phyloP scores from a whole-genome alignment of 257 asterid genomes.

The Hygrophila difformis region DNA sequence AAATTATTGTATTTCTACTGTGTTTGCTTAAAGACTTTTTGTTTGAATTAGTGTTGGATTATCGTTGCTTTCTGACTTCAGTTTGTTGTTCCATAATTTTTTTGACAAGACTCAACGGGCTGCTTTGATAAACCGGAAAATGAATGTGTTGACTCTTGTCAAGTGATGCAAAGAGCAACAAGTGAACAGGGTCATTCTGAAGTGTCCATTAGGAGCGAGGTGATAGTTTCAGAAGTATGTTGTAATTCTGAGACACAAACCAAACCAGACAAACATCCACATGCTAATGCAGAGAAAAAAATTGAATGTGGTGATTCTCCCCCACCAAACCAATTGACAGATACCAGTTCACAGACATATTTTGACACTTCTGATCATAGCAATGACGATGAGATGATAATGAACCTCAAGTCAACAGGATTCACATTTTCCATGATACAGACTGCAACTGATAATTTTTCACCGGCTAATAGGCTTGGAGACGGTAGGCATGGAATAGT shows the following conservation, averaged over 20 bases:
- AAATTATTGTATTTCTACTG: no score
- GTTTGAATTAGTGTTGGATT: no score
- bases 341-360: no score
- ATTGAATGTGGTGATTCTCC: no score
- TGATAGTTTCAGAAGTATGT: slow-evolving; percentile 28
- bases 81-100: background rate
- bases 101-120: slow-evolving; percentile 2
- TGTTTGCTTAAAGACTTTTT: background rate
- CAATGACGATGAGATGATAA: slow-evolving; percentile 28
- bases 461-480: slow-evolving; percentile 44
- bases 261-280: slow-evolving; percentile 49
- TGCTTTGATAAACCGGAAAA: background rate
- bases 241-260: slow-evolving; percentile 44
- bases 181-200: slow-evolving; percentile 16
- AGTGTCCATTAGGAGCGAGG: slow-evolving; percentile 21
- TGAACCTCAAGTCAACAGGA: slow-evolving; percentile 35
- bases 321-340: background rate
- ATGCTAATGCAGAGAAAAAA: slow-evolving; percentile 11
- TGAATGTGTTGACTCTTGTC: background rate
- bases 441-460: slow-evolving; percentile 50
- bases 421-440: slow-evolving; percentile 42
- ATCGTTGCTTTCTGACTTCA: background rate
- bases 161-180: slow-evolving; percentile 16
- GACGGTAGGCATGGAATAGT: slow-evolving; percentile 57
- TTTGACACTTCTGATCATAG: background rate